A percentile compares a stretch with the other conserved stretches of the same genome.
Evolutionary conservation across 768 basidiomycete species (phyloP).

Genomic region (Artomyces pyxidatus): DNA sequence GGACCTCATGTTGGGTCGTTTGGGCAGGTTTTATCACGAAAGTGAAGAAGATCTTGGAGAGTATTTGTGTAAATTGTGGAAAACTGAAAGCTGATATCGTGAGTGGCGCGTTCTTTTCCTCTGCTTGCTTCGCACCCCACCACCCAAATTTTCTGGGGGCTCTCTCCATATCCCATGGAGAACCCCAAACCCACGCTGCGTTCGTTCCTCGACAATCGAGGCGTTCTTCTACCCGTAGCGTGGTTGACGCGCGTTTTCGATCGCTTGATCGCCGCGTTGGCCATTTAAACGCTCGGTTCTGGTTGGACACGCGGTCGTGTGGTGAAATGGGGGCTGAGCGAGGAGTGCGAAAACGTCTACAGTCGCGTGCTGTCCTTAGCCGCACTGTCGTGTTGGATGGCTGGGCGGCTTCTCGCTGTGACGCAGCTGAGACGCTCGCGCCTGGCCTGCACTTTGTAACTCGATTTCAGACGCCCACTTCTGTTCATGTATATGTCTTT

Average conservation of each 20-base stretch:
- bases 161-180: conserved; percentile 85
- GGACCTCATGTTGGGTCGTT: background rate
- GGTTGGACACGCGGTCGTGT: conserved; percentile 83
- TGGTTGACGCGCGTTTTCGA: conserved; percentile 80
- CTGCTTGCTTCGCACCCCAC: conserved; percentile 89
- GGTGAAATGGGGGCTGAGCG: conserved; percentile 99
- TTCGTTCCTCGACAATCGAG: conserved; percentile 69
- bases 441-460: conserved; percentile 48
- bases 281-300: conserved; percentile 58
- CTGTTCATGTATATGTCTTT: conserved; percentile 27
- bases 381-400: conserved; percentile 35
- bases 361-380: conserved; percentile 27
- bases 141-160: conserved; percentile 98
- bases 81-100: conserved; percentile 96
- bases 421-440: conserved; percentile 57
- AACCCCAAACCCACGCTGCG: conserved; percentile 92
- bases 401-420: conserved; percentile 53
- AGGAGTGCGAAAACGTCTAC: conserved; percentile 69
- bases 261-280: conserved; percentile 89
- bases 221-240: conserved; percentile 75
- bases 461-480: conserved; percentile 55
- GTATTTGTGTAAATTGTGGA: conserved; percentile 97
- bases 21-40: conserved; percentile 85
- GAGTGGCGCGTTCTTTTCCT: conserved; percentile 72
- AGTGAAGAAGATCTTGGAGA: conserved; percentile 99